Percentiles rank a stretch among this genome's conserved stretches.
Conservation (phyloP, 2,329 filamentous ascomycete species). For the Microcyclospora tardicrescens region DNA sequence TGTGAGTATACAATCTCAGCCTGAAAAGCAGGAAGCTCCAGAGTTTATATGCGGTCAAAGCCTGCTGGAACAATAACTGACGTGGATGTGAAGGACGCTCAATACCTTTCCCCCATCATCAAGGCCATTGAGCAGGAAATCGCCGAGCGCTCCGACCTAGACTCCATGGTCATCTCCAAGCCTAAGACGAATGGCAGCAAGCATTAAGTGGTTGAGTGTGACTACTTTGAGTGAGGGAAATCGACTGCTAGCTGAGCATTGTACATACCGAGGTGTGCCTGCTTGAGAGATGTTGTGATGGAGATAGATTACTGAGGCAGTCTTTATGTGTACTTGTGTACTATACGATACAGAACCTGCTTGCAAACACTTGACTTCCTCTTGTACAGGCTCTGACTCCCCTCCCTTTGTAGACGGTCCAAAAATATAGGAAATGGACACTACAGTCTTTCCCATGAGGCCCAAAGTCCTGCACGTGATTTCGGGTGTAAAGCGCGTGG, state of each 20-base stretch:
- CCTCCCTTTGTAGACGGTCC: too few species aligned
- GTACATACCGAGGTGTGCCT: slow-evolving; percentile 7
- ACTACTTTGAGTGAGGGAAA: too few species aligned
- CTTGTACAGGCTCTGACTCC: too few species aligned
- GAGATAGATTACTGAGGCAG: too few species aligned
- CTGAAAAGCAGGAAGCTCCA: slow-evolving; percentile 2
- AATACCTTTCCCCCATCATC: slow-evolving; percentile 56
- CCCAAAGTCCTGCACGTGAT: too few species aligned
- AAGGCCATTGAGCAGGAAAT: slow-evolving; percentile 54
- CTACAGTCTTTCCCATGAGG: too few species aligned
- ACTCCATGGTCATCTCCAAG: slow-evolving; percentile 49
- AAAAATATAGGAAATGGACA: too few species aligned
- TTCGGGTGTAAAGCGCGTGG: too few species aligned
- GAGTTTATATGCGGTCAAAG: neutral
- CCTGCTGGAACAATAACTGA: neutral
- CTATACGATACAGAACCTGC: neutral
- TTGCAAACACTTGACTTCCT: too few species aligned
- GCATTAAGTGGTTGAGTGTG: too few species aligned
- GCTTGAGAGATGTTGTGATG: too few species aligned
- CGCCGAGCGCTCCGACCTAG: slow-evolving; percentile 55
- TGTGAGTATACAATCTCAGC: slow-evolving; percentile 30
- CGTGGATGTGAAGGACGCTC: slow-evolving; percentile 41
- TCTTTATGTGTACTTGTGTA: neutral
- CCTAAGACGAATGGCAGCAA: slow-evolving; percentile 11
- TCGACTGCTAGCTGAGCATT: neutral